Evolutionary conservation across 2,329 filamentous ascomycete species (phyloP), one percentile per base, ranked within the genome.

Genomic region (Fusarium sp.): DNA sequence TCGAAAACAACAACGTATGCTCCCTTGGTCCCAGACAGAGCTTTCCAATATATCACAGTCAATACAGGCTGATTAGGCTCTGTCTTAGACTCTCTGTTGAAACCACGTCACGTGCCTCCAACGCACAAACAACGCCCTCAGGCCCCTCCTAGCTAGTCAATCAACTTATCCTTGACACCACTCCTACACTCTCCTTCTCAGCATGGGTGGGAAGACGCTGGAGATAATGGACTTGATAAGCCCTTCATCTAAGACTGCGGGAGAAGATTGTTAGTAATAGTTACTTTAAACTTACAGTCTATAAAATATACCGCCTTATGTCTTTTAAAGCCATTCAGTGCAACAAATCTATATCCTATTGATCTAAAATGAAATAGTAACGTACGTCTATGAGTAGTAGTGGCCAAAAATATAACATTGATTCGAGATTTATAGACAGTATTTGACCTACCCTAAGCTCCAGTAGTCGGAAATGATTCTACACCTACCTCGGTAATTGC

Each of bases 231-330:
- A 11, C 2, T 28, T 15, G 4, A 22, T 8, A 4, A 8, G 8
- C 0, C 13, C 0, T 15, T 28, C 0, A 22, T 7, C 9, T 10
- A 22, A 22, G 10, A 8, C 13, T 11, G 0, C 0, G 8, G 20
- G 45, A 22, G 4, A 17, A 15, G 3, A 2, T 17, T 6, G 2
- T 48, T 3, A 7, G 8, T 12, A 3, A 3, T 5, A 22, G 2
- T 47, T n/a, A 26, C 10, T 10, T 20, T 5, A 2, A 13, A 15
- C 24, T 34, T 14, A 10, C 6, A 8, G 9, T 20, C 4, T 22
- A 14, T 14, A 1, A 24, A 15, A 20, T 3, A 32, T 1, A 8
- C 18, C 1, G 3, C 24, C 7, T 10, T 1, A 5, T 11, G 3
- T 26, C 2, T 26, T 26, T 36, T 52, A 3, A 8, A 20, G 1